Evolutionary conservation across 1,139 yeast species (phyloP).

Genomic region (Yamadazyma trypodendri): DNA sequence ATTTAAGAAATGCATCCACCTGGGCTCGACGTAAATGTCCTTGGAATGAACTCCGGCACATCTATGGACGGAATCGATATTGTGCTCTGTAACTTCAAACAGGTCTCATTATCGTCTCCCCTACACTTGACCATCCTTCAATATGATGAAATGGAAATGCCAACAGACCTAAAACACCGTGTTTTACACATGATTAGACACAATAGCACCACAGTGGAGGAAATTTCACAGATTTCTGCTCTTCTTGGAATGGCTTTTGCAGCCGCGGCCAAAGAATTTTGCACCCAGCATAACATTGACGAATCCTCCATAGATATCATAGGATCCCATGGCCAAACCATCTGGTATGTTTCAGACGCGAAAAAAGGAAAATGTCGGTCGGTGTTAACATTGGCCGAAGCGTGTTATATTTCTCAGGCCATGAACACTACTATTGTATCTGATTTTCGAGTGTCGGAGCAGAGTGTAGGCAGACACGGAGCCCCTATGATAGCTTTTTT

Average conservation of each 20-base stretch:
- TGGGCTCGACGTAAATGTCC: conserved; percentile 11
- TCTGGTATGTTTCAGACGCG: conserved; percentile 14
- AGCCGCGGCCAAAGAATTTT: conserved; percentile 12
- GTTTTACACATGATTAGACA: conserved; percentile 11
- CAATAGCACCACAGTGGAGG: conserved; percentile 11
- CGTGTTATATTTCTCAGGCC: conserved; percentile 11
- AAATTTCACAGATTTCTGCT: conserved; percentile 10
- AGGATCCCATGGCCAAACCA: conserved; percentile 16
- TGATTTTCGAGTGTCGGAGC: conserved; percentile 14
- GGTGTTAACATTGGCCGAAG: conserved; percentile 13
- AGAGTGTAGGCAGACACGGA: conserved; percentile 16
- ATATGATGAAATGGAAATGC: conserved; percentile 14
- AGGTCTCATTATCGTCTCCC: conserved; percentile 8
- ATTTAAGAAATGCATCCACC: neutral
- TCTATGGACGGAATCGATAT: conserved; percentile 16
- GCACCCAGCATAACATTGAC: conserved; percentile 9
- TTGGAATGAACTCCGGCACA: conserved; percentile 14
- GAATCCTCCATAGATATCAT: conserved; percentile 11
- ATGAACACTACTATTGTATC: conserved; percentile 11
- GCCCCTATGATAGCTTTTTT: conserved; percentile 16
- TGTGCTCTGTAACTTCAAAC: conserved; percentile 12
- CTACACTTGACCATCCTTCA: conserved; percentile 11
- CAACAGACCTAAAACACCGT: conserved; percentile 7
- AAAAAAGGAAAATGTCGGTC: conserved; percentile 9
- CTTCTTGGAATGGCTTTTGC: conserved; percentile 14